Base-by-base conservation (phyloP, 148 eudicot species). In the Amaranthus cruentus region DNA sequence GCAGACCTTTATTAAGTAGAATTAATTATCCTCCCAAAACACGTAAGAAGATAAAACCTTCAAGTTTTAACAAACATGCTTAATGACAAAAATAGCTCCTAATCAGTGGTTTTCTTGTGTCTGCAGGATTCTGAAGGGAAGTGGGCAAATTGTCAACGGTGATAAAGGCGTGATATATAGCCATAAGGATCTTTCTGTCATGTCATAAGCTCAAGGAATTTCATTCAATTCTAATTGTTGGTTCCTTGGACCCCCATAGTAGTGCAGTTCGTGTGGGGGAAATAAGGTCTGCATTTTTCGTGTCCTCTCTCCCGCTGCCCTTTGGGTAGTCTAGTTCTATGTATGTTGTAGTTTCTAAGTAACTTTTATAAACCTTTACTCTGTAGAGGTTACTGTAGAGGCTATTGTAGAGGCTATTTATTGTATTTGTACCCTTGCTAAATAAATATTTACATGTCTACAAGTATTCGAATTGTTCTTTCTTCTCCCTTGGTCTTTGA, bases 131-230 rank as follows among this genome's bases (percentile, higher is more conserved):
- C 95, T 84, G 53, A 84, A 86, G 75, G 98, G 97, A 71, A 88
- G 69, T 59, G 97, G 98, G 52, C 98, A 94, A 64, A 89, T 94
- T 9, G 98, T 91, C 47, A 79, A 87, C 47, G 87, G 95, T 0
- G 98, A 94, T 78, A 89, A 88, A 70, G 97, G 83, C 5, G 86
- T 94, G 18, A 85, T 82, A 63, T 94, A 89, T 78, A 94, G 93
- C 21, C 98, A 91, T 84, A 87, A 79, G 81, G 90, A 90, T 77
- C 88, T 96, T 56, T 75, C 83, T 14, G 67, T 73, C 7, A 15
- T n/a, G 62, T 71, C 73, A 9, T 50, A 67, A 67, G 57, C 54
- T 75, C 44, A 14, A 63, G 59, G 59, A 7, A 12, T 71, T 71
- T 66, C 9, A 15, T 69, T 74, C n/a, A 5, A 44, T 21, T 6